A percentile compares a stretch with the other conserved stretches of the same genome.
Conservation (phyloP, 2,329 filamentous ascomycete species). For the Metarhizium rileyi region DNA sequence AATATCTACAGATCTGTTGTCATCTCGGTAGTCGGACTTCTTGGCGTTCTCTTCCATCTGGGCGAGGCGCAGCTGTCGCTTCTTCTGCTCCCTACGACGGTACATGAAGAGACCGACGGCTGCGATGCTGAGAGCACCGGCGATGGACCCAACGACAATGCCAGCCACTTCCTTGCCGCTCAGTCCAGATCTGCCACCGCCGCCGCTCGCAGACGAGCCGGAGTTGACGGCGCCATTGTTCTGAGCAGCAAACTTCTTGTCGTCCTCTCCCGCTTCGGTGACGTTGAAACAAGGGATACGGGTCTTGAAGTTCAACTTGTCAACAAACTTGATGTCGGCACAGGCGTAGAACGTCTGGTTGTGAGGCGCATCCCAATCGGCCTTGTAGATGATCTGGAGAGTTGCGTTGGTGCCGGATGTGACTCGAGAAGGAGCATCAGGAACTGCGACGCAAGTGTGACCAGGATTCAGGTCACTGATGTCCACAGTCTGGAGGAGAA, state of each 20-base stretch:
- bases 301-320: slow-evolving; percentile 20
- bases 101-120: slow-evolving; percentile 48
- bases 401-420: slow-evolving; percentile 34
- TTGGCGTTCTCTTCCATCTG: background rate
- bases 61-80: slow-evolving; percentile 9
- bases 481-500: slow-evolving; percentile 23
- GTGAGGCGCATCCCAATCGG: slow-evolving; percentile 31
- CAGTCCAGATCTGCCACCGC: slow-evolving; percentile 25
- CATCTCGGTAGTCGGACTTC: background rate
- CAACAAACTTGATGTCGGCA: slow-evolving; percentile 36
- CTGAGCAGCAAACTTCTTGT: slow-evolving; percentile 9
- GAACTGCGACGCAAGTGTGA: slow-evolving; percentile 34
- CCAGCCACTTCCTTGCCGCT: slow-evolving; percentile 64
- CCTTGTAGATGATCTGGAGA: slow-evolving; percentile 37
- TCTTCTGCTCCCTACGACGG: slow-evolving; percentile 17
- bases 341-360: slow-evolving; percentile 40
- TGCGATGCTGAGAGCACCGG: slow-evolving; percentile 49
- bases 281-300: slow-evolving; percentile 34
- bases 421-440: slow-evolving; percentile 22
- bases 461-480: slow-evolving; percentile 33
- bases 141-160: slow-evolving; percentile 59
- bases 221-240: slow-evolving; percentile 3
- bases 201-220: slow-evolving; percentile 14
- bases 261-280: slow-evolving; percentile 20
- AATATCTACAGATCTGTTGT: background rate